phyloP scores from a whole-genome alignment of 2,329 filamentous ascomycete species.

The Colletotrichum lini region DNA sequence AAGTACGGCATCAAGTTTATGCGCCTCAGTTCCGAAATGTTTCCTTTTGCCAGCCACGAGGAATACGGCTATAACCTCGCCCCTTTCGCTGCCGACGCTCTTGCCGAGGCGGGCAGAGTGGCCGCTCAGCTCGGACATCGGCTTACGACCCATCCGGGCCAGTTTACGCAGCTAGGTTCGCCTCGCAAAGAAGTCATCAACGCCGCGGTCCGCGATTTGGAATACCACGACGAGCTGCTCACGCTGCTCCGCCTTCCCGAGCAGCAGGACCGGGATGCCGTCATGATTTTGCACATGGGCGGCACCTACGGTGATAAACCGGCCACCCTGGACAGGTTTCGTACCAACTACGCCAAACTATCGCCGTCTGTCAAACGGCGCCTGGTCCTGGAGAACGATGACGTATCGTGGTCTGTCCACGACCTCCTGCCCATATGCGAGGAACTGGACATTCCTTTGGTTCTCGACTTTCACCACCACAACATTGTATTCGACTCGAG shows the following conservation, averaged over 20 bases:
- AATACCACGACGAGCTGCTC: constrained; percentile 91
- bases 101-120: constrained; percentile 83
- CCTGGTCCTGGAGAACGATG: constrained; percentile 93
- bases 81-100: constrained; percentile 83
- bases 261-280: constrained; percentile 85
- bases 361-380: constrained; percentile 81
- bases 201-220: constrained; percentile 84
- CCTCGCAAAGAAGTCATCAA: constrained; percentile 83
- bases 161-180: constrained; percentile 92
- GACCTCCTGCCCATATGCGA: constrained; percentile 92
- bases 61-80: constrained; percentile 89
- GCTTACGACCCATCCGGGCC: constrained; percentile 91
- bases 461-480: constrained; percentile 95
- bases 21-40: constrained; percentile 95
- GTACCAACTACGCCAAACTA: constrained; percentile 78
- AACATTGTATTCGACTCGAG: constrained; percentile 88
- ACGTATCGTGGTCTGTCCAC: constrained; percentile 93
- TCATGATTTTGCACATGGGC: constrained; percentile 96
- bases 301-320: constrained; percentile 90
- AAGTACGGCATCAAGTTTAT: constrained; percentile 93
- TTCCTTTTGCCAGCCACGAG: constrained; percentile 92
- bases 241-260: constrained; percentile 81
- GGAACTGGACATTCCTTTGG: constrained; percentile 92
- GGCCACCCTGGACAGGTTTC: constrained; percentile 84
- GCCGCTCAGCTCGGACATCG: constrained; percentile 86